Percentiles rank a stretch among this genome's conserved stretches.
Conservation (phyloP, 768 basidiomycete genomes). For the Pleurotus pulmonarius region DNA sequence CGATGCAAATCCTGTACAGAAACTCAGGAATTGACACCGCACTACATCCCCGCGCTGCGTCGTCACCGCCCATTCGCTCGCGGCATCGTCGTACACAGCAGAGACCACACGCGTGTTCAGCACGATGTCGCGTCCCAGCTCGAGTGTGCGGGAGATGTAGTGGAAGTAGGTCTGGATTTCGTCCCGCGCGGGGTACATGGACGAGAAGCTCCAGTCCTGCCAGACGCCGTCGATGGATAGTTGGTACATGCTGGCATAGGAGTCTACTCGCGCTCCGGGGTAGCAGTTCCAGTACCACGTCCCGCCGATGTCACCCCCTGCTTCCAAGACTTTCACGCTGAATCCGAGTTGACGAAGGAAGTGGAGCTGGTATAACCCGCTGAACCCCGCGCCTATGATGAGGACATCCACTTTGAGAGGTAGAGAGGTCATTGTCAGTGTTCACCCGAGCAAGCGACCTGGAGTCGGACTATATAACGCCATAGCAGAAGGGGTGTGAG, state of each 20-base stretch:
- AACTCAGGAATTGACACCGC: conserved; percentile 9
- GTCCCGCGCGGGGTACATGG: neutral
- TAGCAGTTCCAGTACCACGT: conserved; percentile 2
- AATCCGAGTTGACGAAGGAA: neutral
- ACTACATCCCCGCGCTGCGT: conserved; percentile 7
- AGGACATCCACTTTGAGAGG: neutral
- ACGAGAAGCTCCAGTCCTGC: neutral
- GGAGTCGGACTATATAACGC: too few relatives aligned
- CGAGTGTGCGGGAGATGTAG: conserved; percentile 19
- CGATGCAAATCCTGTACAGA: conserved; percentile 14
- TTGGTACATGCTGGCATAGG: neutral
- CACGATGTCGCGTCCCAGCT: conserved; percentile 16
- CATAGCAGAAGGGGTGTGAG: too few relatives aligned
- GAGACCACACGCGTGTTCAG: conserved; percentile 19
- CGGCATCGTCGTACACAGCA: conserved; percentile 16
- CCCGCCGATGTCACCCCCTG: conserved; percentile 15
- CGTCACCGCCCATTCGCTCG: conserved; percentile 11
- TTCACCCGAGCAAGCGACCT: too few relatives aligned
- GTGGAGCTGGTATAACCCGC: conserved; percentile 2
- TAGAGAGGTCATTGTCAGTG: too few relatives aligned
- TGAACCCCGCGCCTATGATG: conserved; percentile 3
- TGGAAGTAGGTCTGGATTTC: conserved; percentile 17
- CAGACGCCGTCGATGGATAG: conserved; percentile 3
- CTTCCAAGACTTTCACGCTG: neutral
- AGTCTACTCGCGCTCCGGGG: conserved; percentile 6